These are phyloP conservation scores for Daldinia concentrica DNA, from an alignment of 495 filamentous ascomycete genomes.

Conservation along the genomic window DNA sequence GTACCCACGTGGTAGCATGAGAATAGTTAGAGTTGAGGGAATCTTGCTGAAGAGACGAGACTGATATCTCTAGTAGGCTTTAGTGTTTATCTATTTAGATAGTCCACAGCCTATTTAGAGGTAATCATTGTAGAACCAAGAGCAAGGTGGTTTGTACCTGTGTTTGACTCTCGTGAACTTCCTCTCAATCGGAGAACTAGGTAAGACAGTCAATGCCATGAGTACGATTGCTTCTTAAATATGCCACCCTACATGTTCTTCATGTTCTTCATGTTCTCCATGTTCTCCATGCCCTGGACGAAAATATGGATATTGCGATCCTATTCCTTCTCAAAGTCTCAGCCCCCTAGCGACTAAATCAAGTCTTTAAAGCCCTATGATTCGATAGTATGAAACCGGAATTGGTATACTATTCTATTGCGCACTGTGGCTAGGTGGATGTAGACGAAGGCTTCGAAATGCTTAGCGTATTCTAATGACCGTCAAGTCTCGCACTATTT, in stretches of 20 bases:
- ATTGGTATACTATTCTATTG: background rate
- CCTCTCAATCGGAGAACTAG: background rate
- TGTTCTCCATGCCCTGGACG: too few species aligned
- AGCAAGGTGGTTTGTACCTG: background rate
- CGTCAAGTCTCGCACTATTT: background rate
- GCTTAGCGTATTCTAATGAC: background rate
- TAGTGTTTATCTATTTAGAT: background rate
- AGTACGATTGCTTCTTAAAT: background rate
- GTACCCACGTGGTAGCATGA: conserved; percentile 5
- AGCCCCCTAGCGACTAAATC: background rate
- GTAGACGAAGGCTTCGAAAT: background rate
- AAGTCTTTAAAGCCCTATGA: background rate
- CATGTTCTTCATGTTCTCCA: too few species aligned
- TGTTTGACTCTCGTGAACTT: background rate
- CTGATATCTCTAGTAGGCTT: background rate
- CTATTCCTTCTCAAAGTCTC: background rate
- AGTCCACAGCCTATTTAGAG: background rate
- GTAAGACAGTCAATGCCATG: background rate
- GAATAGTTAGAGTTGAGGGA: background rate
- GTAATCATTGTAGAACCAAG: too few species aligned
- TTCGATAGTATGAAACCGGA: background rate
- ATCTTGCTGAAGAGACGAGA: background rate
- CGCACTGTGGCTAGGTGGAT: background rate
- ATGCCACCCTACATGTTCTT: background rate
- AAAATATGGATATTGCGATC: background rate